A percentile compares a stretch with the other conserved stretches of the same genome.
These are phyloP conservation scores for Aspergillus nomiae DNA, from an alignment of 2,329 filamentous ascomycete species.

Conservation along the genomic window DNA sequence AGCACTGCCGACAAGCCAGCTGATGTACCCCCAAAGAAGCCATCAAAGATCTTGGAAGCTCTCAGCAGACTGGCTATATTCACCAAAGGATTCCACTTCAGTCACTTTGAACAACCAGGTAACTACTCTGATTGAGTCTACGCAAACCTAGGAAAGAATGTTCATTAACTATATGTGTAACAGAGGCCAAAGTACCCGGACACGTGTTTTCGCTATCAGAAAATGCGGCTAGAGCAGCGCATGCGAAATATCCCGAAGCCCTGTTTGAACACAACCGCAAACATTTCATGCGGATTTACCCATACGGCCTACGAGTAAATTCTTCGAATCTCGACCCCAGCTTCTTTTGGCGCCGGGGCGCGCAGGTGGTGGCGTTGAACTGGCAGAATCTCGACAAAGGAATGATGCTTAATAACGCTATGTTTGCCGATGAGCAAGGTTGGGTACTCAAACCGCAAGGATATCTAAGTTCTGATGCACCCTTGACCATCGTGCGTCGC, in stretches of 20 bases:
- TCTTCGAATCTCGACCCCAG: slow-evolving; percentile 87
- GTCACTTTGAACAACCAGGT: slow-evolving; percentile 67
- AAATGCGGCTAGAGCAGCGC: slow-evolving; percentile 66
- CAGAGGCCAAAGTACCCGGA: slow-evolving; percentile 56
- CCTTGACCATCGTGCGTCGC: slow-evolving; percentile 47
- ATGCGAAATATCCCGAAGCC: slow-evolving; percentile 53
- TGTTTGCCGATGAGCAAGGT: slow-evolving; percentile 79
- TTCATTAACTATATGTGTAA: slow-evolving; percentile 7
- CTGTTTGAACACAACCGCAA: slow-evolving; percentile 81
- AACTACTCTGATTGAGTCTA: slow-evolving; percentile 34
- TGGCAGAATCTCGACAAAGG: slow-evolving; percentile 91
- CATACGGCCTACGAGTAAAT: slow-evolving; percentile 75
- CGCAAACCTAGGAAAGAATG: neutral
- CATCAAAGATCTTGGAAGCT: slow-evolving; percentile 67
- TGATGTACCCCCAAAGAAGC: slow-evolving; percentile 46
- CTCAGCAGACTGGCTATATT: slow-evolving; percentile 80
- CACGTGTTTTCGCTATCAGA: slow-evolving; percentile 69
- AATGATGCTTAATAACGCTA: slow-evolving; percentile 94
- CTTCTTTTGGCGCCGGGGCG: slow-evolving; percentile 82
- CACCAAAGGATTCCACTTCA: slow-evolving; percentile 81
- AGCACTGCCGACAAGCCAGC: slow-evolving; percentile 3
- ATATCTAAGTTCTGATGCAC: slow-evolving; percentile 56
- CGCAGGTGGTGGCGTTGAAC: slow-evolving; percentile 89
- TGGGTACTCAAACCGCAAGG: slow-evolving; percentile 83
- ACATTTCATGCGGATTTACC: slow-evolving; percentile 86